These are phyloP conservation scores for Xylariaceae sp. DNA, from an alignment of 2,329 filamentous ascomycete genomes.

Conservation along the genomic window DNA sequence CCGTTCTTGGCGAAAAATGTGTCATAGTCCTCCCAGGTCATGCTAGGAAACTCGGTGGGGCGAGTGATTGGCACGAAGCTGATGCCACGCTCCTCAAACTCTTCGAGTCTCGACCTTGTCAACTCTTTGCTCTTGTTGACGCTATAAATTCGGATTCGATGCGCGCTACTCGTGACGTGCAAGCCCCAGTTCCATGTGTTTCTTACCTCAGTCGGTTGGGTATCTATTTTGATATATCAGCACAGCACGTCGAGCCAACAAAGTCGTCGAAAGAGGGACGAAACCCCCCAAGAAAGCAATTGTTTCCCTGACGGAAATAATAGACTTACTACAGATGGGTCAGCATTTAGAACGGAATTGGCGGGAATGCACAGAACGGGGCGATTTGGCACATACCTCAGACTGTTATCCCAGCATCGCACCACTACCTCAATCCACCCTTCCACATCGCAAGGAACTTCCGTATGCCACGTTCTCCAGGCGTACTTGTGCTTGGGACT, in stretches of 20 bases:
- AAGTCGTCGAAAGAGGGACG: too few relatives aligned
- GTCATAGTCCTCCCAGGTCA: constrained; percentile 25
- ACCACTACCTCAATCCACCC: constrained; percentile 56
- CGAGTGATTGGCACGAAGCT: constrained; percentile 48
- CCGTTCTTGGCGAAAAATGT: constrained; percentile 22
- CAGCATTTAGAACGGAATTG: not conserved
- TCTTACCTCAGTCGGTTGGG: constrained; percentile 50
- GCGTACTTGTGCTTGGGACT: constrained; percentile 56
- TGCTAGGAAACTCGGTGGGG: constrained; percentile 23
- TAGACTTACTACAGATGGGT: constrained; percentile 5
- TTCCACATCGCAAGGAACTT: constrained; percentile 56
- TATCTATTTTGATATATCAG: constrained; percentile 40
- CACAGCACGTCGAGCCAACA: not conserved
- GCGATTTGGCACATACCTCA: constrained; percentile 9
- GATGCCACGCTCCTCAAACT: constrained; percentile 44
- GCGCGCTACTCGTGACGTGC: constrained; percentile 58
- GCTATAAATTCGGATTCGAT: constrained; percentile 57
- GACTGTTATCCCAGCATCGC: constrained; percentile 56
- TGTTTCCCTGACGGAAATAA: too few relatives aligned
- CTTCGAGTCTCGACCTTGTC: constrained; percentile 45
- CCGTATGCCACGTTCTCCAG: constrained; percentile 60
- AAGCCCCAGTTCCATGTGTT: constrained; percentile 60
- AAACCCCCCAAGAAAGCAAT: too few relatives aligned
- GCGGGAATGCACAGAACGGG: not conserved
- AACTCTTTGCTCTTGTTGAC: constrained; percentile 47